These are phyloP conservation scores for Oryza rufipogon DNA, from an alignment of 176 grass and related monocot genomes.

Conservation along the genomic window DNA sequence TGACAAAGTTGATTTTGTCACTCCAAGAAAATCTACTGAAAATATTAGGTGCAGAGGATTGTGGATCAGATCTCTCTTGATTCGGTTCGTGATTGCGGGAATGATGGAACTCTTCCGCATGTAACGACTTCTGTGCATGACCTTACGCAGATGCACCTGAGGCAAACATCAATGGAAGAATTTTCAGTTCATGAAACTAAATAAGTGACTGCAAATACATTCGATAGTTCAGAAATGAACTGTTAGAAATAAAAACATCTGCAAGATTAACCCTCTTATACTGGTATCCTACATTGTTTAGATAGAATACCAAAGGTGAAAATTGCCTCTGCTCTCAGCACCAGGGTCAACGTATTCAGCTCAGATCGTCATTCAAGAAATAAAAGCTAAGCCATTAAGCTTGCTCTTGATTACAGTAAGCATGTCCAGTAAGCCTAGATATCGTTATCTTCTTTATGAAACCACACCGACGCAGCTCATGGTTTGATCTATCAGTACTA, in stretches of 20 bases:
- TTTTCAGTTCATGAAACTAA: conserved; percentile 15
- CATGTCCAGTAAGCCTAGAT: neutral
- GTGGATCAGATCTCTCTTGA: conserved; percentile 95
- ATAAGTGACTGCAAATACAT: conserved; percentile 6
- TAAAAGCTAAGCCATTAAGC: neutral
- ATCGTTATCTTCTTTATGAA: neutral
- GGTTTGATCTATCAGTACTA: neutral
- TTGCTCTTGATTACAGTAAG: neutral
- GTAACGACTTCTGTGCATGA: conserved; percentile 77
- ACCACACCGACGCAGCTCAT: neutral
- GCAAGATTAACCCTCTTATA: neutral
- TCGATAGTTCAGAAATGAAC: neutral
- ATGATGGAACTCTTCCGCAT: conserved; percentile 86
- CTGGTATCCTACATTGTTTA: neutral
- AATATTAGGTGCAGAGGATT: conserved; percentile 98
- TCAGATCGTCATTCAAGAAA: conserved; percentile 8
- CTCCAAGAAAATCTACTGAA: conserved; percentile 88
- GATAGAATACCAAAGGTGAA: neutral
- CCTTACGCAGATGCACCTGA: conserved; percentile 94
- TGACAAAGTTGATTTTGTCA: conserved; percentile 96
- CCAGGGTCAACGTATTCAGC: neutral
- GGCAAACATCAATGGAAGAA: conserved; percentile 27
- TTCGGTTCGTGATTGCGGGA: conserved; percentile 75
- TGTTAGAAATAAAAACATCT: conserved; percentile 17
- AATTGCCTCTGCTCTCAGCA: conserved; percentile 4